Evolutionary conservation across 2,329 filamentous ascomycete genomes (phyloP), one percentile per base, ranked within the genome.

Genomic region (Dichotomopilus funicola): DNA sequence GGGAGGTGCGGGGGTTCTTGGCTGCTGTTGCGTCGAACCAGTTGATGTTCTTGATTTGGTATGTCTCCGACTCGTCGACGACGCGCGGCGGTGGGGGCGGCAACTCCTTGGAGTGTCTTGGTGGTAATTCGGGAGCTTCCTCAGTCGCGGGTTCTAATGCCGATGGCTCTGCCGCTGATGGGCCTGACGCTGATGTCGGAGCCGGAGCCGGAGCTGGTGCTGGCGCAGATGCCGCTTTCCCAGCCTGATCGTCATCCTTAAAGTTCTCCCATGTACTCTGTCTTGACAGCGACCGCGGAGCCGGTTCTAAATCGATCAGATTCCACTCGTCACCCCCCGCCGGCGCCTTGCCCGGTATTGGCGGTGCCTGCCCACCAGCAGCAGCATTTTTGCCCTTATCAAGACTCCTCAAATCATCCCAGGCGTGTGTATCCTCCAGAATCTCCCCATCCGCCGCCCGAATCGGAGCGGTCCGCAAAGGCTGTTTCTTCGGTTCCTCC

Each of bases 11-110:
- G 40, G 89, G 77, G 52, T 82, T 82, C n/a, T 80, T 77, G 1
- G 76, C 68, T 0, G 78, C 75, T 9, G 68, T 79, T 2, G 76
- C 71, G 68, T 96, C 89, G 57, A 85, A 77, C 91, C 92, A 97
- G 58, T 82, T 85, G 59, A 97, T 86, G 58, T 91, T 91, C 68
- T 96, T 95, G 68, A 97, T 91, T 54, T 91, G 87, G 65, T 99
- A 97, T 0, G 90, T 94, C 70, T 96, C 91, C 0, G 77, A 72
- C 62, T 77, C 78, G 2, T 74, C 68, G 1, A 73, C 71, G 1
- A 73, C 69, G 37, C 75, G 70, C 0, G 76, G 73, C 0, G 74
- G 72, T 12, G 67, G 68, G 3, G 65, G 57, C 6, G 62, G 51
- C 13, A 57, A 49, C 10, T 61, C 61, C 5, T 38, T 40, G 7